Percentiles rank a stretch among this genome's conserved stretches.
phyloP scores from a whole-genome alignment of 441 rosid species.

The Geranium incanum region DNA sequence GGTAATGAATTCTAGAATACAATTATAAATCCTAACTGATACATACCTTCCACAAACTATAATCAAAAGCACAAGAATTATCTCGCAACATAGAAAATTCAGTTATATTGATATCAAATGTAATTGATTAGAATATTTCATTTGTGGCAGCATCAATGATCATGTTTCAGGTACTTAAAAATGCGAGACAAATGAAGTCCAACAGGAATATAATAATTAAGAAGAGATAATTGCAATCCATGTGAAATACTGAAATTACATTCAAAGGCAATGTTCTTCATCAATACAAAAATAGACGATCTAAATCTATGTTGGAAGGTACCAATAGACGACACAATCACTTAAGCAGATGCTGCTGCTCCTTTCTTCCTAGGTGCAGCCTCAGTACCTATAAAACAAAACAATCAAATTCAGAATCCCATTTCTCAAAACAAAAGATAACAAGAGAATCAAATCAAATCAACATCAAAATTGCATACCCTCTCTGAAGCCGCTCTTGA shows the following conservation, averaged over 20 bases:
- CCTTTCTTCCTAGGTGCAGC: conserved; percentile 10
- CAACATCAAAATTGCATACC: conserved; percentile 27
- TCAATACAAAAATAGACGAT: not conserved
- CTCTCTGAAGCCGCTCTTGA: conserved; percentile 88
- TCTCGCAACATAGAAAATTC: too few relatives aligned
- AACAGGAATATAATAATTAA: not conserved
- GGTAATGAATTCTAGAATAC: too few relatives aligned
- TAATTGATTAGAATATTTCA: not conserved
- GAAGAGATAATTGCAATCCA: not conserved
- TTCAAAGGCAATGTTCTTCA: not conserved
- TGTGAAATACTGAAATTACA: conserved; percentile 1
- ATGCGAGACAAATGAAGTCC: not conserved
- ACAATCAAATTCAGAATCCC: too few relatives aligned
- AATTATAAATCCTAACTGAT: too few relatives aligned
- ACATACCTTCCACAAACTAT: too few relatives aligned
- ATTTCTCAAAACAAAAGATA: not conserved
- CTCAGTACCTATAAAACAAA: not conserved
- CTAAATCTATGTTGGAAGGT: not conserved
- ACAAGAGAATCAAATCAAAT: not conserved
- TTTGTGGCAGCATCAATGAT: too few relatives aligned
- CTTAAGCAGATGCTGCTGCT: conserved; percentile 3
- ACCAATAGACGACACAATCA: not conserved
- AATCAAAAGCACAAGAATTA: too few relatives aligned
- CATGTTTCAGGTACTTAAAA: not conserved
- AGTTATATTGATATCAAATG: not conserved